Base-by-base conservation (phyloP, 768 basidiomycete species). In the Butyriboletus loyo region DNA sequence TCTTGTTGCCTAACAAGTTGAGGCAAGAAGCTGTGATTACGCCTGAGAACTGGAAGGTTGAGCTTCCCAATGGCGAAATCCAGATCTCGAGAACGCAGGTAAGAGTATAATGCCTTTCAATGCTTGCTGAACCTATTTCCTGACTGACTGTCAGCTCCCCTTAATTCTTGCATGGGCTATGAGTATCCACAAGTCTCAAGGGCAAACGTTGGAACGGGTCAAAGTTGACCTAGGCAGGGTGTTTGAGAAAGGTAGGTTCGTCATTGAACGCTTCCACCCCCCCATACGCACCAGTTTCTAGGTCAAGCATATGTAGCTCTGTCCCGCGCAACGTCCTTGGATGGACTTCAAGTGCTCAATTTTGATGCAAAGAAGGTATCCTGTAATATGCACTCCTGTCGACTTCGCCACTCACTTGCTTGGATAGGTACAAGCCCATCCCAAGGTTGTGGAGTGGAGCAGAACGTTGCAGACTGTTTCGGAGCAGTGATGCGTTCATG, bases 121-220 rank as follows among this genome's bases (percentile, higher is more conserved):
- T 42, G 5, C 7, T 14, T 37, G 25, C 22, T 22, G 13, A 2
- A 8, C 17, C 9, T 9, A 17, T 39, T 51, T 49, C 7, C 45
- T 55, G 32, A 62, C n/a, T 3, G 37, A 15, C 1, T 48, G 9
- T 38, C 58, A 95, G 91, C 68, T 96, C 2, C 92, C 92, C 0
- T 67, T 98, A 24, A 94, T 97, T 53, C 77, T 96, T 35, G 81
- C 95, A 0, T 98, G 95, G 96, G 95, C 96, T 0, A 96, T 98
- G 92, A 91, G 88, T 42, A 98, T 98, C 56, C 97, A 99, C 70
- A 99, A 99, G 67, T 90, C 89, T 11, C 97, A 99, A 69, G 97
- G 97, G 10, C 97, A 98, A 69, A 98, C 97, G 0, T 76, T 99
- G 10, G 89, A 94, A 24, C 84, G 92, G 41, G 95, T 98, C 60